These are phyloP conservation scores for Liriodendron chinense DNA, from an alignment of 164 flowering plant species.

Conservation along the genomic window DNA sequence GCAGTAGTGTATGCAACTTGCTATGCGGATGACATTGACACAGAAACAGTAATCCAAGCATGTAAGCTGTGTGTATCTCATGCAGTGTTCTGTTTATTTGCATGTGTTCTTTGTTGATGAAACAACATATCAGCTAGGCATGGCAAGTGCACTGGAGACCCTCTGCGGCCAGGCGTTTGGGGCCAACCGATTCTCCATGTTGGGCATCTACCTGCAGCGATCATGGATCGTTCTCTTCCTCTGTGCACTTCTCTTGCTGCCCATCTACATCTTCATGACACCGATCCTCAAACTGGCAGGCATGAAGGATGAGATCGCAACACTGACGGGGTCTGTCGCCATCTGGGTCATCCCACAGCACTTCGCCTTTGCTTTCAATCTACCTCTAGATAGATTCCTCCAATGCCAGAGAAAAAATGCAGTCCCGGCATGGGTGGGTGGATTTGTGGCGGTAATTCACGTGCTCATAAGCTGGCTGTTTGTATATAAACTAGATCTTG, in stretches of 20 bases:
- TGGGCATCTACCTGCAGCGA: conserved; percentile 47
- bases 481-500: conserved; percentile 27
- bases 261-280: conserved; percentile 38
- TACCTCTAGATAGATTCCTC: conserved; percentile 46
- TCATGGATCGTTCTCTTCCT: conserved; percentile 37
- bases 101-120: neutral
- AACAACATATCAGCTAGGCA: conserved; percentile 29
- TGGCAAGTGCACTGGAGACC: conserved; percentile 52
- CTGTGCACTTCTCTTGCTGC: conserved; percentile 32
- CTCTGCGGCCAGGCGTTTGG: conserved; percentile 59
- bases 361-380: conserved; percentile 42
- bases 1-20: too few species aligned
- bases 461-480: conserved; percentile 37
- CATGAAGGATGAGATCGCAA: conserved; percentile 32
- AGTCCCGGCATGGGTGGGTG: conserved; percentile 38
- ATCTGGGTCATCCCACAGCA: conserved; percentile 44
- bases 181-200: conserved; percentile 36
- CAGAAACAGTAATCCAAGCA: too few species aligned
- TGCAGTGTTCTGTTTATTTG: too few species aligned
- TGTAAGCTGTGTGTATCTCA: too few species aligned
- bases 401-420: conserved; percentile 45
- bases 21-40: too few species aligned
- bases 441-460: conserved; percentile 29
- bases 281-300: conserved; percentile 36
- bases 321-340: conserved; percentile 36